A percentile compares a stretch with the other conserved stretches of the same genome.
phyloP scores from a whole-genome alignment of 768 basidiomycete genomes.

The Daedaleopsis nitida region DNA sequence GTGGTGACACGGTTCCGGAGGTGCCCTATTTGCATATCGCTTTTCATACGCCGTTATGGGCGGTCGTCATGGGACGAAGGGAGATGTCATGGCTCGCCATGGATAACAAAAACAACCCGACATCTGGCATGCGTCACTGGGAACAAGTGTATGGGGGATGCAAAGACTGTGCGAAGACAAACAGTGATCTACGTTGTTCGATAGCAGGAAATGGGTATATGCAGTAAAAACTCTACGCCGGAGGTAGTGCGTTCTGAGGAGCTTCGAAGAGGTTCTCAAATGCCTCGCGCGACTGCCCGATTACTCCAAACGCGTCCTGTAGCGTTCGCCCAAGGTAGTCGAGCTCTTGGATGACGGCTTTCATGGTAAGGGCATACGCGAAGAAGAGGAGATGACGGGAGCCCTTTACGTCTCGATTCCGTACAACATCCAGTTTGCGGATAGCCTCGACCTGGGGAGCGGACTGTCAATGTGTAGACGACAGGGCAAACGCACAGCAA shows the following conservation, averaged over 20 bases:
- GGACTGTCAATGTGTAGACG: too few species aligned
- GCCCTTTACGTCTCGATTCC: constrained; percentile 74
- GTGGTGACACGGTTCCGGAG: too few species aligned
- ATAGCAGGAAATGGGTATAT: too few species aligned
- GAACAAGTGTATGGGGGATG: too few species aligned
- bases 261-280: constrained; percentile 76
- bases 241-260: not conserved
- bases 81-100: too few species aligned
- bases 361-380: constrained; percentile 93
- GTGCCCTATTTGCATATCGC: too few species aligned
- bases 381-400: constrained; percentile 90
- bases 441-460: constrained; percentile 73
- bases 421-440: constrained; percentile 84
- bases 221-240: not conserved
- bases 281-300: constrained; percentile 78
- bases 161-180: too few species aligned
- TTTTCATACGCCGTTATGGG: too few species aligned
- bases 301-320: constrained; percentile 91
- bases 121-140: too few species aligned
- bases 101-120: too few species aligned
- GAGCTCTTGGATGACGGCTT: constrained; percentile 88
- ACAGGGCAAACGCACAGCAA: not conserved
- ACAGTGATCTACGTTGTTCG: too few species aligned
- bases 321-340: constrained; percentile 78
- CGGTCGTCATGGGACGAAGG: too few species aligned